Evolutionary conservation across 768 basidiomycete species (phyloP).

Genomic region (Hirschioporus abietinus): DNA sequence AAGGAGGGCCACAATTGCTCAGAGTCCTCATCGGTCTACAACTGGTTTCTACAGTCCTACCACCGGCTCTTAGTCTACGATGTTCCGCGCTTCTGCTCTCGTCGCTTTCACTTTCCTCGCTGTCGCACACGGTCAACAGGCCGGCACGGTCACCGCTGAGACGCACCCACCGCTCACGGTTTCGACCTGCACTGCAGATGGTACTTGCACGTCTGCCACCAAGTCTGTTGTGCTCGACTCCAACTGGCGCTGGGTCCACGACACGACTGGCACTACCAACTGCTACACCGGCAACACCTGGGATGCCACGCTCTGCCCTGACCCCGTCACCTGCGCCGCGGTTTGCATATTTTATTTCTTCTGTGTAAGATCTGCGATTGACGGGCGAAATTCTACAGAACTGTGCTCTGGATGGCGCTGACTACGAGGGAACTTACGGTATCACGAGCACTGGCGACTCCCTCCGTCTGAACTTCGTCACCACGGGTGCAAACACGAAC

Average conservation of each 20-base stretch:
- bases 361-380: constrained; percentile 14
- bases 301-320: constrained; percentile 45
- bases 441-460: constrained; percentile 42
- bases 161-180: constrained; percentile 41
- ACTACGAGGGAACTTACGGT: constrained; percentile 46
- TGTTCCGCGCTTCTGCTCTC: constrained; percentile 27
- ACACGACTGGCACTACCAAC: constrained; percentile 24
- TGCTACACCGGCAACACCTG: constrained; percentile 32
- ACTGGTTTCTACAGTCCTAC: neutral
- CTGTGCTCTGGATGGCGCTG: constrained; percentile 38
- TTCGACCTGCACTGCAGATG: constrained; percentile 41
- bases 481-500: constrained; percentile 25
- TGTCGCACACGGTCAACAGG: constrained; percentile 44
- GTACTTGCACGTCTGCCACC: constrained; percentile 31
- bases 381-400: constrained; percentile 26
- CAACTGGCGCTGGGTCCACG: constrained; percentile 11
- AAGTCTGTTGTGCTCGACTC: constrained; percentile 2
- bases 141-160: constrained; percentile 43
- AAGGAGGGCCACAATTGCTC: neutral
- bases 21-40: neutral
- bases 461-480: constrained; percentile 46
- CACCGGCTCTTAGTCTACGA: constrained; percentile 10
- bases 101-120: constrained; percentile 26
- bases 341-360: neutral
- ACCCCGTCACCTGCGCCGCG: constrained; percentile 39